Percentiles rank a stretch among this genome's conserved stretches.
These are phyloP conservation scores for Dryadomyces quercus-mongolicae DNA, from an alignment of 2,329 filamentous ascomycete species.

Conservation along the genomic window DNA sequence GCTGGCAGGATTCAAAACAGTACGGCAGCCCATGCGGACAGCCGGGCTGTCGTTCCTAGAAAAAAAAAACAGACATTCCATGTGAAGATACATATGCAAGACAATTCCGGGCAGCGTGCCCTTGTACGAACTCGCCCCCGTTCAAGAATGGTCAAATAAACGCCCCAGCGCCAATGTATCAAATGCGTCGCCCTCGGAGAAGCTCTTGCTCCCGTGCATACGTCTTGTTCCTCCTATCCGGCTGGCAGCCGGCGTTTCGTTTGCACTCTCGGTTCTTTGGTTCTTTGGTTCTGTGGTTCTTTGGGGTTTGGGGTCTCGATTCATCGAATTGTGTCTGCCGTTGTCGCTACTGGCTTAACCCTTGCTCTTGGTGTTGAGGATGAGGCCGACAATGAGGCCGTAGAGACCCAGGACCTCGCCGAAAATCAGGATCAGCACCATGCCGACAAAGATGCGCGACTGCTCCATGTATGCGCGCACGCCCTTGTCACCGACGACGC, in stretches of 20 bases:
- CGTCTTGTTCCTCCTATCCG: neutral
- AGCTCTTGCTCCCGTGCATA: too few relatives aligned
- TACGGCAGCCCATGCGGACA: neutral
- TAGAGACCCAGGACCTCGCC: constrained; percentile 95
- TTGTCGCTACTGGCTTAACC: too few relatives aligned
- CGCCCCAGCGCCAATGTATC: constrained; percentile 4
- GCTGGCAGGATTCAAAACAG: neutral
- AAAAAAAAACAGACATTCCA: neutral
- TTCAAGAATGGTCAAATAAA: neutral
- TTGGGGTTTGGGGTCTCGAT: neutral
- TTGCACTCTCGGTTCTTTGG: neutral
- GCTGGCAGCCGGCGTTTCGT: neutral
- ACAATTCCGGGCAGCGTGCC: neutral
- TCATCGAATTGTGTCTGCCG: neutral
- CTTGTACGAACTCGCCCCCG: neutral
- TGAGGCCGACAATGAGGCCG: constrained; percentile 83
- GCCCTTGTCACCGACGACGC: constrained; percentile 86
- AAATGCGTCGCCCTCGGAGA: neutral
- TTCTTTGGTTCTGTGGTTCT: neutral
- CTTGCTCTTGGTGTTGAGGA: constrained; percentile 79
- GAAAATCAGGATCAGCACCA: constrained; percentile 98
- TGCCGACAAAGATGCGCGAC: constrained; percentile 90
- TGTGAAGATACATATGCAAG: neutral
- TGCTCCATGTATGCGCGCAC: constrained; percentile 95
- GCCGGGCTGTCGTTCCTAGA: neutral